Evolutionary conservation across 1,284 basidiomycete genomes (phyloP), one percentile per base, ranked within the genome.

Genomic region (Melampsora abietis-canadensis): DNA sequence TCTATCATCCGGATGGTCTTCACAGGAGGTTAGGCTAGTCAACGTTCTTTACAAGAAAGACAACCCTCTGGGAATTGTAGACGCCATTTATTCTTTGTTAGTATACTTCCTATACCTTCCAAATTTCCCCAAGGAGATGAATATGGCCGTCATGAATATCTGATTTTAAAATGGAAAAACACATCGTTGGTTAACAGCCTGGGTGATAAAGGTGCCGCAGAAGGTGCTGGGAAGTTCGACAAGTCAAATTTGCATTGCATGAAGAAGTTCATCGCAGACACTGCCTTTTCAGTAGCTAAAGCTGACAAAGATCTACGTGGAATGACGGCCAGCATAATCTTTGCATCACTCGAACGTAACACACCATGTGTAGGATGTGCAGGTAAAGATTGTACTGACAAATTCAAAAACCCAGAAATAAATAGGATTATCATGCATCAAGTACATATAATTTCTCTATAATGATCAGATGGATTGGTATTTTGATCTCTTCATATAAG

Each of bases 301-400:
- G 85, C 86, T 4, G 85, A 84, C 2, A 84, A 84, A 15, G 86
- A 89, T 78, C 82, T 87, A 48, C 82, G 85, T 46, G 87, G 87
- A 34, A 85, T 85, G 84, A 85, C 87, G 44, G 85, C 84, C 73
- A 87, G 88, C 2, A 82, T 90, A 74, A 86, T 87, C 76, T 89
- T 84, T 83, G 85, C 87, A 68, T 87, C 88, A 6, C 81, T 90
- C 51, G 88, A 90, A 82, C 85, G 88, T 54, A 90, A 89, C 82
- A 86, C 87, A 24, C 86, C 84, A 8, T 76, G 80, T 34, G 87
- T 89, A 67, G 88, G 88, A 31, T 27, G 34, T 24, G 61, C 40
- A 17, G 54, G 46, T 30, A 30, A 31, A 15, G 40, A 47, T 21
- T 73, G 69, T 65, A 59, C 47, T 21, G 47, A 27, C 34, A 48